phyloP scores from a whole-genome alignment of 768 basidiomycete genomes.

The Xanthoconium stramineum region DNA sequence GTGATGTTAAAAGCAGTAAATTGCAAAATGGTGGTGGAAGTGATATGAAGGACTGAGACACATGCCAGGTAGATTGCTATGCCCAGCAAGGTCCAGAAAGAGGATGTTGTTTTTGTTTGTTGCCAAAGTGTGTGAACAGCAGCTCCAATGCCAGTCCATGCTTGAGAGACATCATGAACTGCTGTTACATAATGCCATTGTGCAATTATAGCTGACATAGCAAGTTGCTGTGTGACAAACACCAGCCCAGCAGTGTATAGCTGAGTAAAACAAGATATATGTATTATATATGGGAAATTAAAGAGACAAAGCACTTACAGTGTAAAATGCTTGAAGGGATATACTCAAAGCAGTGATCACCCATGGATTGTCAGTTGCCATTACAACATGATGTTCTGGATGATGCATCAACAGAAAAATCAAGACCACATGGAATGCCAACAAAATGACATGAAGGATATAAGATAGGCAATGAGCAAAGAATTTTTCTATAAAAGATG shows the following conservation, averaged over 20 bases:
- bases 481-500: neutral
- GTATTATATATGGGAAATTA: too few relatives aligned
- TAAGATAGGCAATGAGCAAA: neutral
- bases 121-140: constrained; percentile 14
- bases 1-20: constrained; percentile 12
- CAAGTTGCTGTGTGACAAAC: constrained; percentile 20
- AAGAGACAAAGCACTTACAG: neutral
- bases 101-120: constrained; percentile 14
- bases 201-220: constrained; percentile 1
- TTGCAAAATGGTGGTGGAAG: constrained; percentile 19
- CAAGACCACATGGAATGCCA: neutral
- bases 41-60: constrained; percentile 20
- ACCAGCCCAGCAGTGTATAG: constrained; percentile 18
- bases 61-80: constrained; percentile 14
- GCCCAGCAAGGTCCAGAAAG: constrained; percentile 8
- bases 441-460: neutral
- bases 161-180: constrained; percentile 17
- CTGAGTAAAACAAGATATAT: constrained; percentile 2
- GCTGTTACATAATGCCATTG: constrained; percentile 15
- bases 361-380: neutral
- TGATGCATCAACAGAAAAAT: too few relatives aligned
- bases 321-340: too few relatives aligned
- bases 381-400: neutral
- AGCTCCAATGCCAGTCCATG: constrained; percentile 26
- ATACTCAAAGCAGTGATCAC: neutral